Evolutionary conservation across 805 yeast genomes (phyloP), one percentile per base, ranked within the genome.

Genomic region (Starmerella bacillaris): DNA sequence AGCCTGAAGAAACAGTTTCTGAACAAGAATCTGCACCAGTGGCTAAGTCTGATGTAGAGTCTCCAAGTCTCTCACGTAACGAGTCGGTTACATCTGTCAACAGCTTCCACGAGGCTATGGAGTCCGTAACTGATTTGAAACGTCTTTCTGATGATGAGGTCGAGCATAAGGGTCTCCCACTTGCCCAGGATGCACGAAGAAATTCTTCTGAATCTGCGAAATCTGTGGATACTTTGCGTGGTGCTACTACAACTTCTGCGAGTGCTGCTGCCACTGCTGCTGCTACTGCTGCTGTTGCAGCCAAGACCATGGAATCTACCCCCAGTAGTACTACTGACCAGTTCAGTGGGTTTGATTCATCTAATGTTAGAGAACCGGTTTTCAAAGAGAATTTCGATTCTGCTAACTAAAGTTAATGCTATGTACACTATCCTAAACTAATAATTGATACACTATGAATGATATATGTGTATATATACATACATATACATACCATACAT

Each of bases 301-400:
- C 32, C 32, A 38, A 37, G 3, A 36, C 43, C 12, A 36, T 36
- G 17, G 34, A 21, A 11, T 17, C 33, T 14, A 18, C n/a, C 26
- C 33, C 26, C 18, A 3, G 31, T 15, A 17, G 15, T 22, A 21
- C 17, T 8, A 32, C 22, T 12, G 37, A 41, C 33, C 40, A 39
- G 34, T 48, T 47, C 36, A 36, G 36, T 4, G 49, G 46, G 26
- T 48, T 48, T 30, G 51, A 48, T 32, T 48, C 51, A 18, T 40
- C 51, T n/a, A 48, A 43, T 33, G 50, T 46, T 3, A 33, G 32
- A 34, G 44, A 39, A 35, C 24, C 36, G 24, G 42, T 48, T 20
- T 51, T 46, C 36, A 43, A 37, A 41, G 50, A 48, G 41, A 46
- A 43, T 34, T 41, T 48, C 21, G 43, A 44, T 26, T n/a, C n/a